phyloP scores from a whole-genome alignment of 352 stramenopile species.

The Phytophthora colocasiae region DNA sequence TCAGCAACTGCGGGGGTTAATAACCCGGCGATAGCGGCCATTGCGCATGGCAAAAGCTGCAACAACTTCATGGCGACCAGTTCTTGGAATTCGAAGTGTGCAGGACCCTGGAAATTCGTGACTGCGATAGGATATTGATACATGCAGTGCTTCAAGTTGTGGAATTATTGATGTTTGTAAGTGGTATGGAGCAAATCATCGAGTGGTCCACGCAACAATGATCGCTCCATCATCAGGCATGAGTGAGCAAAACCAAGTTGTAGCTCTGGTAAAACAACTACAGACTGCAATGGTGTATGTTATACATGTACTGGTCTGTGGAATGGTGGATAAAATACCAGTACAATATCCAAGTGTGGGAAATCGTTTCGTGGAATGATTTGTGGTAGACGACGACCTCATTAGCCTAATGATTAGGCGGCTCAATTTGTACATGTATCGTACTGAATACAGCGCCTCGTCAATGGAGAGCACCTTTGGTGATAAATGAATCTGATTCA shows the following conservation, averaged over 20 bases:
- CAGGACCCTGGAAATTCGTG: constrained; percentile 13
- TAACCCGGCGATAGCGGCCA: constrained; percentile 16
- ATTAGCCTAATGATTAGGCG: no score
- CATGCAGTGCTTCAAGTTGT: constrained; percentile 8
- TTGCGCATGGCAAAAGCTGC: constrained; percentile 16
- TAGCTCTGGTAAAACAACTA: neutral
- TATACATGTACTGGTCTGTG: no score
- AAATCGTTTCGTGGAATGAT: neutral
- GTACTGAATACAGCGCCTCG: neutral
- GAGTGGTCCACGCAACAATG: constrained; percentile 6
- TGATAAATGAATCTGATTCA: neutral
- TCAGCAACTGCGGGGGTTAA: constrained; percentile 18
- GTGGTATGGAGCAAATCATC: constrained; percentile 2
- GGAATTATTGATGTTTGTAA: constrained; percentile 7
- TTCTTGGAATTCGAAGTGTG: neutral
- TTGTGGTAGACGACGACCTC: neutral
- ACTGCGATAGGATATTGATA: constrained; percentile 7
- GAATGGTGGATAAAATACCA: no score
- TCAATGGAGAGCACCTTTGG: neutral
- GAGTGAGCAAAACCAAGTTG: constrained; percentile 6
- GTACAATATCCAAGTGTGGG: no score
- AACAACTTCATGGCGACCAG: constrained; percentile 16
- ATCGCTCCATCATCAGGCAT: neutral
- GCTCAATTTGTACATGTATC: neutral
- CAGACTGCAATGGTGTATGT: no score